Base-by-base conservation (phyloP, 164 flowering plant species). In the Annona squamosa region DNA sequence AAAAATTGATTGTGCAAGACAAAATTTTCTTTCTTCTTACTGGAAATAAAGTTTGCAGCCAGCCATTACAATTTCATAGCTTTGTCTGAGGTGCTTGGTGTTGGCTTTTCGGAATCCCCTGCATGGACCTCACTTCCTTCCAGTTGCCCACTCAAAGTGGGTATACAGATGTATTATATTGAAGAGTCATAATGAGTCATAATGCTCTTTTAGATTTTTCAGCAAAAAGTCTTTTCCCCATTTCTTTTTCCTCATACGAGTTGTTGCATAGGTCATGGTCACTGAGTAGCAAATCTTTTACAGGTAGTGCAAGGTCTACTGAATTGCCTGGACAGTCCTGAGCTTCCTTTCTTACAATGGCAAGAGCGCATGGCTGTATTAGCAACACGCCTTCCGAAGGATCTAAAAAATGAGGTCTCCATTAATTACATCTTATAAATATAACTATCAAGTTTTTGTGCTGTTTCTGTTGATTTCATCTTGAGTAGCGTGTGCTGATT, bases 321-420 rank as follows among this genome's bases (percentile, higher is more conserved):
- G 16, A 83, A 78, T 75, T 92, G 98, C 79, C 88, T 96, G 73
- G 99, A 96, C 72, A 96, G 91, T 82, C 99, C 99, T 70, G 94
- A 96, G 78, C 92, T 96, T 71, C 99, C 99, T 72, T 90, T 91
- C 86, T 93, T 96, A 74, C 99, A 93, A 79, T 96, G 99, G 99
- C 99, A 96, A 92, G 99, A 96, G 80, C 87, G 87, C 85, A 79
- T 92, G 82, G 83, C 99, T 69, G 99, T 96, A 75, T 82, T 96
- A 67, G 94, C 97, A 69, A 89, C 89, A 63, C 93, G 99, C 45
- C 96, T 96, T 76, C 97, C 97, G 52, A 96, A 93, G 83, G 89
- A 89, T 68, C 97, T 96, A 10, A 86, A 83, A 83, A 77, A 75
- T 77, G 91, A 89, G 87, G 99, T 93, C 68, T 77, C 67, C 67